These are phyloP conservation scores for Epichloe festucae DNA, from an alignment of 2,329 filamentous ascomycete genomes.

Conservation along the genomic window DNA sequence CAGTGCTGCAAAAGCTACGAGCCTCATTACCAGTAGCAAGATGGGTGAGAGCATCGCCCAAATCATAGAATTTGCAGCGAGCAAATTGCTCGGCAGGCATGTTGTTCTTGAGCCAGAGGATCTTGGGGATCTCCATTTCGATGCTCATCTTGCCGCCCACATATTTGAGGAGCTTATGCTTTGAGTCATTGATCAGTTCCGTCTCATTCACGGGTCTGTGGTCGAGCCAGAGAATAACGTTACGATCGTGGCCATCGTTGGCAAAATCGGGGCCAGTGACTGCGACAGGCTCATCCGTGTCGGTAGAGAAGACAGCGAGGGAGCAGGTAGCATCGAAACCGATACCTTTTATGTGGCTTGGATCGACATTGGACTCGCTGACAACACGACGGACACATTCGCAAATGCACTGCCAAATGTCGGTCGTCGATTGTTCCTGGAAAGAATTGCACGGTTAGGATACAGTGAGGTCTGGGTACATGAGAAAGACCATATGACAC, in stretches of 20 bases:
- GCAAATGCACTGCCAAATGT: conserved; percentile 96
- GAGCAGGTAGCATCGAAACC: conserved; percentile 99
- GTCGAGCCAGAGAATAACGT: conserved; percentile 95
- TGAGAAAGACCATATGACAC: not conserved
- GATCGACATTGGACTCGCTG: conserved; percentile 66
- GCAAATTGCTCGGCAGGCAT: conserved; percentile 88
- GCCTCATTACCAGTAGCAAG: conserved; percentile 86
- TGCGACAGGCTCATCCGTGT: conserved; percentile 82
- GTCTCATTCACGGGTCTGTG: conserved; percentile 87
- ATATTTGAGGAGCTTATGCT: conserved; percentile 86
- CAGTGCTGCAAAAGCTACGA: conserved; percentile 86
- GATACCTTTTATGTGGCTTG: conserved; percentile 68
- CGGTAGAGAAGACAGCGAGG: conserved; percentile 74
- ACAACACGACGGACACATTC: conserved; percentile 73
- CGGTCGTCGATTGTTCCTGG: conserved; percentile 89
- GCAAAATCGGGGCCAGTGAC: conserved; percentile 76
- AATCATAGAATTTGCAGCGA: conserved; percentile 92
- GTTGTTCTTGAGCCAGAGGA: conserved; percentile 95
- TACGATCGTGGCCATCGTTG: conserved; percentile 71
- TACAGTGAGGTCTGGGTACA: not conserved
- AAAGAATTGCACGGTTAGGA: not conserved
- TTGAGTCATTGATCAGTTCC: conserved; percentile 81
- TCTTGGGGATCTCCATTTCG: conserved; percentile 99
- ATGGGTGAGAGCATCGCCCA: conserved; percentile 86
- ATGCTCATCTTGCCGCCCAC: conserved; percentile 98